A percentile compares a stretch with the other conserved stretches of the same genome.
phyloP scores from a whole-genome alignment of 805 yeast genomes.

The Pichia deserticola region DNA sequence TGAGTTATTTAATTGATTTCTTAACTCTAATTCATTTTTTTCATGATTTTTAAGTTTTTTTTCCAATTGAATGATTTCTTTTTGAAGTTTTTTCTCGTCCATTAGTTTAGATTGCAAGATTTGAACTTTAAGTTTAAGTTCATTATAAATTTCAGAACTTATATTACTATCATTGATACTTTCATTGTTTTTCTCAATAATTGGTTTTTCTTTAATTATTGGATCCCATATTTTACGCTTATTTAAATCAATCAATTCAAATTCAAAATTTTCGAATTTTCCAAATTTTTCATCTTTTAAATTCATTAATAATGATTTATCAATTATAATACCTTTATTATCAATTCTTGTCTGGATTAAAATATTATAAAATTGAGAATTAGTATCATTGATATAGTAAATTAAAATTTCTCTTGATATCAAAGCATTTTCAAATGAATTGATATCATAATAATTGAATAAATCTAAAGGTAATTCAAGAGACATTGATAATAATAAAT shows the following conservation, averaged over 20 bases:
- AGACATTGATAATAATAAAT: neutral
- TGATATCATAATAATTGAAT: neutral
- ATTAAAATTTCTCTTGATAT: conserved; percentile 3
- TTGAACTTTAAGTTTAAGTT: conserved; percentile 38
- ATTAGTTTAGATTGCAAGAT: conserved; percentile 32
- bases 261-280: no score
- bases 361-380: neutral
- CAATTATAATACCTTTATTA: neutral
- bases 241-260: no score
- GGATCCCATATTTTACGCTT: neutral
- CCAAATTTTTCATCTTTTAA: neutral
- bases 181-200: neutral
- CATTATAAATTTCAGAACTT: conserved; percentile 10
- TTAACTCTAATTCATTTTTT: neutral
- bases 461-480: neutral
- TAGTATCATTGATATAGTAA: neutral
- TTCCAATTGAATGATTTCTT: conserved; percentile 1
- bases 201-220: neutral
- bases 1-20: neutral
- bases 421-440: conserved; percentile 25
- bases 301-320: neutral
- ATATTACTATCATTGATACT: no score
- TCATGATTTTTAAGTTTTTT: neutral
- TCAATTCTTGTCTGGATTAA: neutral
- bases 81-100: conserved; percentile 8